Base-by-base conservation (phyloP, 345 rosid species). In the Triadica sebifera region DNA sequence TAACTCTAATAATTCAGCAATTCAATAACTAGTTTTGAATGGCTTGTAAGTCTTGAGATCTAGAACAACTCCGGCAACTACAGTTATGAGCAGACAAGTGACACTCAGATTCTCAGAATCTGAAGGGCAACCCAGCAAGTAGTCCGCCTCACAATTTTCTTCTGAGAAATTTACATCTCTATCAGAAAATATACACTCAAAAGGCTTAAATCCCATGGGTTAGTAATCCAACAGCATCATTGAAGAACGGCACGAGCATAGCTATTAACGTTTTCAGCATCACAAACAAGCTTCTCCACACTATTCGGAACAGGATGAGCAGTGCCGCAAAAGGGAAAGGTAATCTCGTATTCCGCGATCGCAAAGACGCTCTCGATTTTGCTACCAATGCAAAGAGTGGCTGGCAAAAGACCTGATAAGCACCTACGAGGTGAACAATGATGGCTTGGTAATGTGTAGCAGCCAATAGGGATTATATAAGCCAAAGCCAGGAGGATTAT, bases 391-490 rank as follows among this genome's bases (percentile, higher is more conserved):
- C 92, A 69, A 88, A 86, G 66, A 88, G 46, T 6, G 90, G 90
- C 76, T 88, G 92, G 86, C 90, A 86, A 63, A 58, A 83, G 15
- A 86, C 77, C 63, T 75, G 74, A 38, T 69, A 75, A 11, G 74
- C 78, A 22, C 78, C 78, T 41, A 89, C 84, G 38, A 91, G 91
- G 79, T 93, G 98, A 76, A 93, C 78, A 24, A 91, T 87, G 47
- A 93, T 88, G 16, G 93, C 47, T 65, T 65, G 22, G 71, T 71
- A 55, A 65, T 55, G 46, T 65, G 37, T 17, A 74, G 63, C 0
- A 87, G 89, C 98, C 97, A 93, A 65, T 83, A 90, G 3, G 98
- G 98, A 67, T 90, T 86, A 65, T 85, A 90, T 81, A 93, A 93
- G 47, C 96, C 94, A 38, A 87, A 90, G 47, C 90, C 91, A 0